phyloP scores from a whole-genome alignment of 352 stramenopile genomes.

The Phytophthora palmivora region DNA sequence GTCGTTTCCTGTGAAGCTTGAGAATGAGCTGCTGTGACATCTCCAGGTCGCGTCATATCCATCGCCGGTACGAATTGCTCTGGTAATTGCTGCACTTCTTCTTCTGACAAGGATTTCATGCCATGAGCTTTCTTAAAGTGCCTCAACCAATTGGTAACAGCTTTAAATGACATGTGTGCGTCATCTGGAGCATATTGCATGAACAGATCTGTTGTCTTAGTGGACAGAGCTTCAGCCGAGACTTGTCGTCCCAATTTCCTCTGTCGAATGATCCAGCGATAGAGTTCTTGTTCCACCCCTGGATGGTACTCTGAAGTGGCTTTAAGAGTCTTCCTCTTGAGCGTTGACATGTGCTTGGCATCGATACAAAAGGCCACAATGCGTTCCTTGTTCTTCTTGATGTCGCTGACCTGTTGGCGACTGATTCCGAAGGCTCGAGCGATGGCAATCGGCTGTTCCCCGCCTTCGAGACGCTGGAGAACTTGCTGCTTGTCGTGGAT shows the following conservation, averaged over 20 bases:
- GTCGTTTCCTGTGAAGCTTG: slow-evolving; percentile 1
- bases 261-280: slow-evolving; percentile 84
- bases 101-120: slow-evolving; percentile 57
- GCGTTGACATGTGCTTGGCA: slow-evolving; percentile 72
- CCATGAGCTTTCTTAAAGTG: slow-evolving; percentile 76
- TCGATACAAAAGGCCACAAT: slow-evolving; percentile 83
- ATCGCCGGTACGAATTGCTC: slow-evolving; percentile 69
- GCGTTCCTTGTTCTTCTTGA: slow-evolving; percentile 86
- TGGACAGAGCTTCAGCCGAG: slow-evolving; percentile 49
- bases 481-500: slow-evolving; percentile 89
- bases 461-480: slow-evolving; percentile 68
- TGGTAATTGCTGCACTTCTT: slow-evolving; percentile 60
- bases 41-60: slow-evolving; percentile 44
- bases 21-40: neutral
- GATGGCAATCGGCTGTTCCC: slow-evolving; percentile 73
- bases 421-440: slow-evolving; percentile 73
- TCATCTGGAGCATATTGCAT: slow-evolving; percentile 66
- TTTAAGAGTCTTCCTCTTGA: slow-evolving; percentile 81
- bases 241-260: slow-evolving; percentile 56
- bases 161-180: slow-evolving; percentile 46
- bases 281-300: slow-evolving; percentile 83
- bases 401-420: slow-evolving; percentile 85
- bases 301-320: slow-evolving; percentile 73
- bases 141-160: slow-evolving; percentile 63
- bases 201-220: slow-evolving; percentile 74